These are phyloP conservation scores for Acacia pycnantha DNA, from an alignment of 331 rosid species.

Conservation along the genomic window DNA sequence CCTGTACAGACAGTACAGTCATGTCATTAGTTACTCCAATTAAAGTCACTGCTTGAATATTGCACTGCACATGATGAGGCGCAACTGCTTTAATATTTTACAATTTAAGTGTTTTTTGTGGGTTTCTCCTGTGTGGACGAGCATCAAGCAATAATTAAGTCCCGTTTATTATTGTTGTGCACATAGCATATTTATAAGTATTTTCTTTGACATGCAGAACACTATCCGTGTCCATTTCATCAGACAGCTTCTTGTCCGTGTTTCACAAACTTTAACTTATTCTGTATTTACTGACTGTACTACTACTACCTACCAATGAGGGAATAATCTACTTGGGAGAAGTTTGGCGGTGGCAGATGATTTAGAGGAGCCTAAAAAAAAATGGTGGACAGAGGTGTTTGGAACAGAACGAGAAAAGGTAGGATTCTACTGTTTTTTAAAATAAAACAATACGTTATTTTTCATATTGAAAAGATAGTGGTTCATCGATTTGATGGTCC, in stretches of 20 bases:
- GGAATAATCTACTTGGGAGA: neutral
- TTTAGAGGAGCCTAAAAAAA: neutral
- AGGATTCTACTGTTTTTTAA: neutral
- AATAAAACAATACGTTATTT: neutral
- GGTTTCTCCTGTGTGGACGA: neutral
- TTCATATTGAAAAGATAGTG: neutral
- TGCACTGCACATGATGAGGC: neutral
- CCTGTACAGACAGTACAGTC: neutral
- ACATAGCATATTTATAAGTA: neutral
- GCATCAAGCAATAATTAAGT: neutral
- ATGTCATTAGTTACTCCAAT: neutral
- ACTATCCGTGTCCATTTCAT: neutral
- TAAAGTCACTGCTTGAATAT: neutral
- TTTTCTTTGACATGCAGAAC: neutral
- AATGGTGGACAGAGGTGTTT: neutral
- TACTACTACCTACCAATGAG: neutral
- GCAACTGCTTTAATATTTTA: neutral
- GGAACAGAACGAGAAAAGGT: neutral
- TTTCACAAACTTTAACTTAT: neutral
- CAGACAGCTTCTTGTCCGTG: neutral
- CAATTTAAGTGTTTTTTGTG: neutral
- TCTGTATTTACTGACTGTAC: neutral
- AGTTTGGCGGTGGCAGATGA: neutral
- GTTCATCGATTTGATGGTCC: neutral
- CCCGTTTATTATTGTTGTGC: neutral